Percentiles rank a stretch among this genome's conserved stretches.
Conservation (phyloP, 2,329 filamentous ascomycete genomes). For the Elsinoe perseae region DNA sequence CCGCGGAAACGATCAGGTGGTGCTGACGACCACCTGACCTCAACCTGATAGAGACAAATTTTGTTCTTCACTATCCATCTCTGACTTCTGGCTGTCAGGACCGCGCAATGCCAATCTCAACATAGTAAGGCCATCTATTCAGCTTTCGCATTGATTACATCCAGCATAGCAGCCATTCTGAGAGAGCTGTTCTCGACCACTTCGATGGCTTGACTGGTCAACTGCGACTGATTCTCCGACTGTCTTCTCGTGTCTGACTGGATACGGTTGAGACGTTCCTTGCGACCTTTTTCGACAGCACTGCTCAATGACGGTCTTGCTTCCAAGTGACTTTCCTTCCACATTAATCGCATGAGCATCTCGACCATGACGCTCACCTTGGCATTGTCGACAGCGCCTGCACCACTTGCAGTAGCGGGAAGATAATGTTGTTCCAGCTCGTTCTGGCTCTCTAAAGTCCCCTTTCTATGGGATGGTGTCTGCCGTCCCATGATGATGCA, state of each 20-base stretch:
- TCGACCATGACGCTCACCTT: slow-evolving; percentile 65
- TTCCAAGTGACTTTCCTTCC: slow-evolving; percentile 26
- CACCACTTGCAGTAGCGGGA: slow-evolving; percentile 55
- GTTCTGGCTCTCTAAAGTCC: slow-evolving; percentile 38
- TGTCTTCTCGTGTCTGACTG: slow-evolving; percentile 40
- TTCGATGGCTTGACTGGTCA: slow-evolving; percentile 31
- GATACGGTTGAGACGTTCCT: slow-evolving; percentile 41
- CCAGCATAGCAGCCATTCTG: slow-evolving; percentile 25
- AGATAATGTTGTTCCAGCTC: slow-evolving; percentile 56
- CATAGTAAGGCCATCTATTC: neutral
- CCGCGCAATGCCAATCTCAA: too few relatives aligned
- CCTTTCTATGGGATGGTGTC: slow-evolving; percentile 33
- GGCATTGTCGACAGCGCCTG: slow-evolving; percentile 58
- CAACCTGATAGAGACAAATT: neutral
- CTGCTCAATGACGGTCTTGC: slow-evolving; percentile 33
- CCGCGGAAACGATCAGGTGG: neutral
- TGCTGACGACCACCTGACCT: neutral
- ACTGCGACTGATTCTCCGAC: slow-evolving; percentile 29
- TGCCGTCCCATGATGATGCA: slow-evolving; percentile 41
- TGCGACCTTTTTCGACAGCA: slow-evolving; percentile 48
- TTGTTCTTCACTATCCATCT: neutral
- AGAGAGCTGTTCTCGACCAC: slow-evolving; percentile 31
- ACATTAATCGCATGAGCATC: slow-evolving; percentile 51
- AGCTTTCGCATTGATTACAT: neutral
- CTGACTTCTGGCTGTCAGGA: neutral